A percentile compares a stretch with the other conserved stretches of the same genome.
phyloP scores from a whole-genome alignment of 257 asterid genomes.

The Verbascum thapsus region DNA sequence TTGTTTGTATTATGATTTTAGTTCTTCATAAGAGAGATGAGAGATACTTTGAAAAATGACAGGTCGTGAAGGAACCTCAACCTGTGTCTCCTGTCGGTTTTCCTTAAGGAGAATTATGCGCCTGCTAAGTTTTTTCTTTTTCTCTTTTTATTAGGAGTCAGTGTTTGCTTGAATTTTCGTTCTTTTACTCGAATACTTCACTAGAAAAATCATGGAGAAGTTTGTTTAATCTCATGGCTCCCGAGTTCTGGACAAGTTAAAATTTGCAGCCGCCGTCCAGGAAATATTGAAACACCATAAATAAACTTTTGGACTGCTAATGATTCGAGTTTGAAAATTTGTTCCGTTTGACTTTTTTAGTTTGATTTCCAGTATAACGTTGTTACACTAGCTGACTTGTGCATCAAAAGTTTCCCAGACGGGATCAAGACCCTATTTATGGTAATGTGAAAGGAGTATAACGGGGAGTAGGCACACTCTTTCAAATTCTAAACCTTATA shows the following conservation, averaged over 20 bases:
- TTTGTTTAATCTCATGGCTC: too few species aligned
- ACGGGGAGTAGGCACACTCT: too few species aligned
- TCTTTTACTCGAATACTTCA: too few species aligned
- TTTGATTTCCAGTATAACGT: slow-evolving; percentile 16
- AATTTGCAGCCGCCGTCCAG: too few species aligned
- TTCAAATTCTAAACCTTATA: too few species aligned
- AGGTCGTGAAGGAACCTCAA: background rate
- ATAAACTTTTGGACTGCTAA: background rate
- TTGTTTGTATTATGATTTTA: background rate
- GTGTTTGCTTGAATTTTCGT: too few species aligned
- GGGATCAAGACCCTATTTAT: slow-evolving; percentile 1
- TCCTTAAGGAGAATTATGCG: background rate
- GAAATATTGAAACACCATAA: too few species aligned
- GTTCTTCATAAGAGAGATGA: background rate
- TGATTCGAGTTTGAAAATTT: background rate
- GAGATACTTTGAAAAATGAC: background rate
- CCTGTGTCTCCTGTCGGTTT: too few species aligned
- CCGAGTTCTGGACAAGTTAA: too few species aligned
- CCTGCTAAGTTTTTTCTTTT: slow-evolving; percentile 16
- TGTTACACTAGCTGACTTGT: slow-evolving; percentile 4
- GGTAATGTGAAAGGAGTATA: background rate
- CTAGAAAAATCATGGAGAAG: too few species aligned
- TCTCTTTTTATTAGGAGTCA: background rate
- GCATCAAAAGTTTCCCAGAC: slow-evolving; percentile 19
- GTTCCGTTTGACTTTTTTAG: background rate